Base-by-base conservation (phyloP, 192 early-diverging fungal genomes). In the Gamsiella multidivaricata region DNA sequence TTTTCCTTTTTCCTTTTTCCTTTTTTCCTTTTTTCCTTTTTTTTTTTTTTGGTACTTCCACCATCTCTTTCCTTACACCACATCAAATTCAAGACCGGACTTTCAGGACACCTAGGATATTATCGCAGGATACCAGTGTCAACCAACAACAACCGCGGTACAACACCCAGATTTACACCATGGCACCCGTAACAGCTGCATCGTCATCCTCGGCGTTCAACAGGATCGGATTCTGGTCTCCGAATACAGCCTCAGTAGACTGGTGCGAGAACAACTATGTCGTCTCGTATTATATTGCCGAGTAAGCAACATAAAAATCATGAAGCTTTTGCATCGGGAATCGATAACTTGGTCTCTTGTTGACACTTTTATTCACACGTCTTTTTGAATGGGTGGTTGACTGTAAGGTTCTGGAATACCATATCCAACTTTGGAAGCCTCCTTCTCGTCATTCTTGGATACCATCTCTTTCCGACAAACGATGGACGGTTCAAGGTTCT, bases 361-460 rank as follows among this genome's bases (percentile, higher is more conserved):
- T 26, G 45, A 5, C n/a, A 18, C 9, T 46, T n/a, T n/a, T n/a
- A n/a, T n/a, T n/a, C n/a, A n/a, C n/a, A n/a, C n/a, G n/a, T n/a
- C n/a, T n/a, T n/a, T n/a, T n/a, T n/a, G n/a, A n/a, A 15, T 18
- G 41, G 11, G 1, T 18, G 12, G 41, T 18, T 15, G 12, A 20
- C 11, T 22, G 11, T 57, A n/a, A 66, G 64, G 33, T 70, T 80
- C 33, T 88, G 84, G 82, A 90, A 90, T 70, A 74, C 87, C 2
- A 81, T 87, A 57, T 88, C 89, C 37, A 92, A 90, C 37, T 49
- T 88, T 1, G 85, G 84, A 18, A 83, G 91, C 59, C 34, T 90
- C 1, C 36, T 86, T 28, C 61, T 88, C 1, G 84, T 83, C 47
- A 86, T 89, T 53, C 70, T 70, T 33, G 86, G 85, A 22, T 83